Evolutionary conservation across 371 early-diverging fungal genomes (phyloP).

Genomic region (Blakeslea trispora): DNA sequence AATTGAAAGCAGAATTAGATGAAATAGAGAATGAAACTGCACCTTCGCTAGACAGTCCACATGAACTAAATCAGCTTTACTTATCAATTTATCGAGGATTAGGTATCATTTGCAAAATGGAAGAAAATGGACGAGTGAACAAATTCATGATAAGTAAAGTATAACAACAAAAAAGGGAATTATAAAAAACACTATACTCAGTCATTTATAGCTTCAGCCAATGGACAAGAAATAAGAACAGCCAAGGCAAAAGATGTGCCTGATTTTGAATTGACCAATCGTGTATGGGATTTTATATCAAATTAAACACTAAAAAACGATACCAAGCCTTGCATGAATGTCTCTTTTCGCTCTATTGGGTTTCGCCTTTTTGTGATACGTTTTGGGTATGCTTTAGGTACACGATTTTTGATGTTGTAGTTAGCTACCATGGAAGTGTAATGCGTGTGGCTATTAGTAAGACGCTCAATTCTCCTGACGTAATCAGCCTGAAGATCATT

Average conservation of each 20-base stretch:
- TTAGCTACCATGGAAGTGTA: not conserved
- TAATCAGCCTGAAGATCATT: slow-evolving; percentile 69
- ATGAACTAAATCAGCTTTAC: slow-evolving; percentile 1
- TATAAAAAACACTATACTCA: too few relatives aligned
- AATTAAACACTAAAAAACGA: slow-evolving; percentile 2
- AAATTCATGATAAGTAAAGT: slow-evolving; percentile 12
- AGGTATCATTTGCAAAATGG: slow-evolving; percentile 7
- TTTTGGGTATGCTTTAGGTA: not conserved
- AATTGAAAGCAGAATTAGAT: not conserved
- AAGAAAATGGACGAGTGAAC: slow-evolving; percentile 5
- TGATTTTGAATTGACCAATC: not conserved
- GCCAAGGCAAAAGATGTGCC: not conserved
- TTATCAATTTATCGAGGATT: slow-evolving; percentile 9
- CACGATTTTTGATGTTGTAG: not conserved
- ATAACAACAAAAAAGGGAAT: not conserved
- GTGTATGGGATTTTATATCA: slow-evolving; percentile 12
- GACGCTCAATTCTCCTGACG: slow-evolving; percentile 59
- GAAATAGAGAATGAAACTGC: slow-evolving; percentile 7
- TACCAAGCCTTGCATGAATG: slow-evolving; percentile 4
- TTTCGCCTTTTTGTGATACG: not conserved
- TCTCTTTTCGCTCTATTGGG: not conserved
- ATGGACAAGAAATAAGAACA: not conserved
- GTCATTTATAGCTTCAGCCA: not conserved
- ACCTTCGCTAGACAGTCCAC: slow-evolving; percentile 2
- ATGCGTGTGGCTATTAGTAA: slow-evolving; percentile 12